A percentile compares a stretch with the other conserved stretches of the same genome.
These are phyloP conservation scores for Chaetomidium leptoderma DNA, from an alignment of 495 filamentous ascomycete genomes.

Conservation along the genomic window DNA sequence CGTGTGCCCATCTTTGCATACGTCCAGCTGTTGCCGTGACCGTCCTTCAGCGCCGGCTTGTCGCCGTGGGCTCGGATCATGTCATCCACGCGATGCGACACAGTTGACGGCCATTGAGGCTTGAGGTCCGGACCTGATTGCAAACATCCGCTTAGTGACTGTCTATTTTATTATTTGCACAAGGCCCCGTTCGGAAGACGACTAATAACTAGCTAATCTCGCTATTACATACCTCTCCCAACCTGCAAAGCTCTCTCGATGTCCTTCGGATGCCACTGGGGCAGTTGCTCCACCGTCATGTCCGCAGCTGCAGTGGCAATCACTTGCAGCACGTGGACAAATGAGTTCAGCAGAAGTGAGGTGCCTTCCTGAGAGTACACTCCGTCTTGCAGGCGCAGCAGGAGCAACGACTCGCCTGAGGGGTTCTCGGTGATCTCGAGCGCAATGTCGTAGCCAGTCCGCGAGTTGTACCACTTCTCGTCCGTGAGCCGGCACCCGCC, in stretches of 20 bases:
- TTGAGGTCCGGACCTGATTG: not conserved
- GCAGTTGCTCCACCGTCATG: too few relatives aligned
- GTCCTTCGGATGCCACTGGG: too few relatives aligned
- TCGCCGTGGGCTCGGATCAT: slow-evolving; percentile 13
- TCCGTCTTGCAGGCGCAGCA: slow-evolving; percentile 19
- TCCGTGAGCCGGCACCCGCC: slow-evolving; percentile 9
- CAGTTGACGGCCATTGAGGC: slow-evolving; percentile 23
- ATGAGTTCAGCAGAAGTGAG: too few relatives aligned
- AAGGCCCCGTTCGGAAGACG: too few relatives aligned
- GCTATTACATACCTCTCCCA: too few relatives aligned
- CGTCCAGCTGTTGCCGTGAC: slow-evolving; percentile 11
- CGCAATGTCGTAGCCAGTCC: slow-evolving; percentile 25
- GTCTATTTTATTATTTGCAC: too few relatives aligned
- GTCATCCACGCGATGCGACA: slow-evolving; percentile 29
- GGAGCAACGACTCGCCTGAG: slow-evolving; percentile 7
- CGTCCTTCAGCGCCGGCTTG: slow-evolving; percentile 22
- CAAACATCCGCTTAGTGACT: too few relatives aligned
- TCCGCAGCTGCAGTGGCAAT: too few relatives aligned
- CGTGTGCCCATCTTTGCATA: slow-evolving; percentile 19
- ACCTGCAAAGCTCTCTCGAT: too few relatives aligned
- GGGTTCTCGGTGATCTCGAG: slow-evolving; percentile 26
- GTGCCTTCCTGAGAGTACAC: slow-evolving; percentile 19
- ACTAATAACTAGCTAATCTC: too few relatives aligned
- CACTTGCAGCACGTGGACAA: too few relatives aligned
- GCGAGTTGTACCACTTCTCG: not conserved